Evolutionary conservation across 2,329 filamentous ascomycete genomes (phyloP).

Genomic region (Fusarium floridanum): DNA sequence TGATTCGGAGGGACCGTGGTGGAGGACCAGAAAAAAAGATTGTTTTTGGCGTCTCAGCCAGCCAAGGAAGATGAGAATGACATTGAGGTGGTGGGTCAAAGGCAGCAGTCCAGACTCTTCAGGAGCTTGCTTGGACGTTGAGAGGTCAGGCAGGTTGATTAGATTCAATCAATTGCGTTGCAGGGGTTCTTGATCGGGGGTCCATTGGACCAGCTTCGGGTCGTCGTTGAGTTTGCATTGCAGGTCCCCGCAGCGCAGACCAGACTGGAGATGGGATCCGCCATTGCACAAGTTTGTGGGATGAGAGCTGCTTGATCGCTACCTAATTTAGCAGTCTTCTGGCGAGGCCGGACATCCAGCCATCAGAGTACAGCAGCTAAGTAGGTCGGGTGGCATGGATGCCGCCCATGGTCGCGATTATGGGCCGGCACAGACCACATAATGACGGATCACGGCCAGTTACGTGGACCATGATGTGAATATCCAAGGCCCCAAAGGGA

Average conservation of each 20-base stretch:
- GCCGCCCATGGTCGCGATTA: constrained; percentile 6
- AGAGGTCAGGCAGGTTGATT: constrained; percentile 8
- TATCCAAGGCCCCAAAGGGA: constrained; percentile 17
- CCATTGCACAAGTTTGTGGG: constrained; percentile 15
- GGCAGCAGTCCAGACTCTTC: constrained; percentile 16
- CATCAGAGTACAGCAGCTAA: not conserved
- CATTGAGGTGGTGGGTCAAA: constrained; percentile 24
- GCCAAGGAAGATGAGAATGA: constrained; percentile 25
- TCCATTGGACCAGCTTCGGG: constrained; percentile 21
- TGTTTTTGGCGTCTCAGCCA: constrained; percentile 24
- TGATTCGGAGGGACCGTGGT: constrained; percentile 23
- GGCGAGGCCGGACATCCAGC: constrained; percentile 21
- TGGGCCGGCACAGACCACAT: constrained; percentile 22
- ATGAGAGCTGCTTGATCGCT: constrained; percentile 14
- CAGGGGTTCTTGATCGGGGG: constrained; percentile 29
- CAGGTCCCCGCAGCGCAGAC: constrained; percentile 12
- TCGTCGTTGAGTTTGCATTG: constrained; percentile 25
- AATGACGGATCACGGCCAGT: constrained; percentile 3
- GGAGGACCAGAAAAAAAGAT: constrained; percentile 8
- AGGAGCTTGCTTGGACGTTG: constrained; percentile 15
- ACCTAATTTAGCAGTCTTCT: constrained; percentile 15
- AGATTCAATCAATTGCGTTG: constrained; percentile 11
- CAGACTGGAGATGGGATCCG: constrained; percentile 21
- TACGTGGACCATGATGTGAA: constrained; percentile 10
- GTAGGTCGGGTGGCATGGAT: constrained; percentile 1